phyloP scores from a whole-genome alignment of 2,329 filamentous ascomycete genomes.

The Plenodomus tracheiphilus region DNA sequence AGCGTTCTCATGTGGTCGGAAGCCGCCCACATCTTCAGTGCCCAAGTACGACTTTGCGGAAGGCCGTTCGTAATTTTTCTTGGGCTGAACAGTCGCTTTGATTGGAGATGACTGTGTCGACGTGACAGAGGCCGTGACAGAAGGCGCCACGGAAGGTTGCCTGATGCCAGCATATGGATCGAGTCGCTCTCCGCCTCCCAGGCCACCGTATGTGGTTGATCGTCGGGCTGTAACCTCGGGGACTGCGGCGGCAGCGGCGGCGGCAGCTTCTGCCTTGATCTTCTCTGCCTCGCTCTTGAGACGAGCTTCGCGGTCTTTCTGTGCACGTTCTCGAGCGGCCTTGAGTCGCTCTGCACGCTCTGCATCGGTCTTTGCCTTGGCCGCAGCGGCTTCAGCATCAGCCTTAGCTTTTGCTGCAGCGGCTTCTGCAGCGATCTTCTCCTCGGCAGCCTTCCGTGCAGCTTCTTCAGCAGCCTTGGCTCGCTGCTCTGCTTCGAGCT shows the following conservation, averaged over 20 bases:
- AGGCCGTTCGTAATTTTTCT: constrained; percentile 49
- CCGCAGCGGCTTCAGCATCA: constrained; percentile 32
- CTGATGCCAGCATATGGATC: constrained; percentile 67
- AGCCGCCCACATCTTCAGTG: constrained; percentile 50
- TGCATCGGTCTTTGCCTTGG: constrained; percentile 39
- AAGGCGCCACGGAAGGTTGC: constrained; percentile 48
- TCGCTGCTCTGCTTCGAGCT: constrained; percentile 45
- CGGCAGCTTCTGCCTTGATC: constrained; percentile 19
- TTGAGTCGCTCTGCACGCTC: constrained; percentile 42
- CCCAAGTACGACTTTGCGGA: constrained; percentile 61
- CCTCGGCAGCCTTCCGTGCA: constrained; percentile 41
- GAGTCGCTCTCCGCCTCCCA: constrained; percentile 67
- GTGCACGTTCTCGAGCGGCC: constrained; percentile 45
- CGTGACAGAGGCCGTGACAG: constrained; percentile 33
- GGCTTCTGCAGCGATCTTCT: constrained; percentile 34
- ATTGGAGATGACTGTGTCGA: constrained; percentile 46
- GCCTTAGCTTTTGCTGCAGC: constrained; percentile 39
- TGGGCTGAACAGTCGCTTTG: constrained; percentile 45
- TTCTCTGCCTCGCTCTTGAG: constrained; percentile 41
- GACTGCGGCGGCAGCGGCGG: constrained; percentile 20
- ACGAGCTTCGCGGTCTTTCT: constrained; percentile 43
- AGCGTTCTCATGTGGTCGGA: not conserved
- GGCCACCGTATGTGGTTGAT: constrained; percentile 44
- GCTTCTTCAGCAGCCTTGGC: constrained; percentile 46
- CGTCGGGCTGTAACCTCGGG: constrained; percentile 30